Percentiles rank a stretch among this genome's conserved stretches.
These are phyloP conservation scores for Colletotrichum filicis DNA, from an alignment of 2,329 filamentous ascomycete species.

Conservation along the genomic window DNA sequence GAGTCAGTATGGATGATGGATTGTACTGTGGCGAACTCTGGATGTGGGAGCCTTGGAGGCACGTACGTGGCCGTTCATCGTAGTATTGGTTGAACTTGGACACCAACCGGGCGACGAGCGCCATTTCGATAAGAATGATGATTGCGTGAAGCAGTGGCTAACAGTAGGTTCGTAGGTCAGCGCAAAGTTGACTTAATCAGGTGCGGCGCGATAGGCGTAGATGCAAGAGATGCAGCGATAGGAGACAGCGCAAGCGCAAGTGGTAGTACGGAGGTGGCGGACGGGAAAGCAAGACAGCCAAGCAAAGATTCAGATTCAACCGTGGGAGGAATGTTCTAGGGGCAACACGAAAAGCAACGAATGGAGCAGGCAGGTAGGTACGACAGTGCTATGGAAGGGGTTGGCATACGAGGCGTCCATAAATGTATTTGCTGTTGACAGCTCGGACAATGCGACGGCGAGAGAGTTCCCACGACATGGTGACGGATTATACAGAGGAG, in stretches of 20 bases:
- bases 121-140: conserved; percentile 89
- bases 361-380: background rate
- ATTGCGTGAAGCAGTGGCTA: conserved; percentile 89
- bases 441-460: conserved; percentile 71
- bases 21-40: background rate
- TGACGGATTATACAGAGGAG: conserved; percentile 37
- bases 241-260: background rate
- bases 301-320: conserved; percentile 10
- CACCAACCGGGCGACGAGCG: conserved; percentile 82
- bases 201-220: background rate
- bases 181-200: background rate
- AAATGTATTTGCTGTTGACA: conserved; percentile 79
- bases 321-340: conserved; percentile 10
- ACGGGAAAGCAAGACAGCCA: conserved; percentile 1
- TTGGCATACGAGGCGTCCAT: conserved; percentile 75
- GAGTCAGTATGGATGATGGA: conserved; percentile 11
- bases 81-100: conserved; percentile 96
- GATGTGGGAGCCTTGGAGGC: background rate
- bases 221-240: background rate
- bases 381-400: conserved; percentile 9
- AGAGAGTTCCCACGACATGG: conserved; percentile 69
- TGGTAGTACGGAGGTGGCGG: background rate
- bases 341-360: background rate
- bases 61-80: conserved; percentile 83
- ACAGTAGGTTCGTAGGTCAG: conserved; percentile 6